Percentiles rank a stretch among this genome's conserved stretches.
Conservation (phyloP, 116 monocot species). For the Zostera marina region DNA sequence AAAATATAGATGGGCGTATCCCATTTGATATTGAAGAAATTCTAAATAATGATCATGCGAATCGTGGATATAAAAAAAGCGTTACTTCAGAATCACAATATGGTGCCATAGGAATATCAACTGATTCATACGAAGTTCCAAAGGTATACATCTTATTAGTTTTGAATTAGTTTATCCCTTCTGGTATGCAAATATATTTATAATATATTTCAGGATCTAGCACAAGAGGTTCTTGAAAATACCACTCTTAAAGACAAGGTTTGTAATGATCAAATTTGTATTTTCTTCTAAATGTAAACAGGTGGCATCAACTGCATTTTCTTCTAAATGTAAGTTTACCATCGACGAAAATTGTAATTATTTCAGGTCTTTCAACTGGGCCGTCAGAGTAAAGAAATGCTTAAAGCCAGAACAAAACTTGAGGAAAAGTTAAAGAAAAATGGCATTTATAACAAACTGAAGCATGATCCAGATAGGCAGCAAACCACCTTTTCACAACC, state of each 20-base stretch:
- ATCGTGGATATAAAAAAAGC: slow-evolving; percentile 5
- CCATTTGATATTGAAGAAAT: slow-evolving; percentile 14
- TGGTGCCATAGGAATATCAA: neutral
- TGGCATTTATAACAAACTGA: slow-evolving; percentile 30
- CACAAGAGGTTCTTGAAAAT: neutral
- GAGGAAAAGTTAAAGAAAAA: slow-evolving; percentile 82
- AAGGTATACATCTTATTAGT: neutral
- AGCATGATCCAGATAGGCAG: slow-evolving; percentile 9
- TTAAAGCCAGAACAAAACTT: slow-evolving; percentile 69
- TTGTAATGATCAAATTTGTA: neutral
- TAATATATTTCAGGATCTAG: slow-evolving; percentile 2
- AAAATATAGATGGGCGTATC: slow-evolving; percentile 25
- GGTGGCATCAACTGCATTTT: neutral
- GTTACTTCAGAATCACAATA: neutral
- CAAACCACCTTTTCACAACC: slow-evolving; percentile 10
- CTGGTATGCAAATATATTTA: neutral
- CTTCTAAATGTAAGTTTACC: neutral
- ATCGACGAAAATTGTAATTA: neutral
- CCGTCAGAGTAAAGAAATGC: slow-evolving; percentile 58
- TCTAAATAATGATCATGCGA: slow-evolving; percentile 5
- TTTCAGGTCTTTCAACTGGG: slow-evolving; percentile 25
- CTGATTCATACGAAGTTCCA: neutral
- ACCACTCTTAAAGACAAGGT: neutral
- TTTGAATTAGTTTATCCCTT: neutral
- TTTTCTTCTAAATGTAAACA: neutral